These are phyloP conservation scores for Globisporangium uncinulatum DNA, from an alignment of 352 stramenopile species.

Conservation along the genomic window DNA sequence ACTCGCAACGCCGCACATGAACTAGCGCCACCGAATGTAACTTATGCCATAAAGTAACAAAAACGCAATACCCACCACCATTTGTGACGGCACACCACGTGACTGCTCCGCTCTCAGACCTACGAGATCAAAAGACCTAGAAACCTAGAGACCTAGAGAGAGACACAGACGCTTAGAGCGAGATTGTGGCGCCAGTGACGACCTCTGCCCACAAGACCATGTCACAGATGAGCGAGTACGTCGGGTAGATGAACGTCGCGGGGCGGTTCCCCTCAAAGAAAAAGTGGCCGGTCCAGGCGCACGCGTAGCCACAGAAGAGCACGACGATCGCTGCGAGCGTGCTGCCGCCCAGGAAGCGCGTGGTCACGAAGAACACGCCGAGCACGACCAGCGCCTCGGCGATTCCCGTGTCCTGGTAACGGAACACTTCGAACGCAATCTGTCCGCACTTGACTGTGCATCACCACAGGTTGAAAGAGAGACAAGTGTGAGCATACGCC, in stretches of 20 bases:
- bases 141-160: background rate
- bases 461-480: background rate
- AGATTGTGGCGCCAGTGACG: conserved; percentile 29
- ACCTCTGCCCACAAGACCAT: conserved; percentile 48
- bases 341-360: conserved; percentile 29
- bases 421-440: conserved; percentile 33
- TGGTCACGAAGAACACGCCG: conserved; percentile 23
- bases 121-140: background rate
- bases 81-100: background rate
- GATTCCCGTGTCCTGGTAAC: conserved; percentile 31
- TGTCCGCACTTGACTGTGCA: conserved; percentile 26
- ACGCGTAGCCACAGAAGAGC: conserved; percentile 42
- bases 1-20: background rate
- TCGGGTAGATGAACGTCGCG: conserved; percentile 67
- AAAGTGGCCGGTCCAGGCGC: conserved; percentile 62
- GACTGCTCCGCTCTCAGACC: background rate
- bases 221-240: conserved; percentile 56
- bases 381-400: conserved; percentile 24
- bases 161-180: conserved; percentile 13
- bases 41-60: background rate
- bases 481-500: background rate
- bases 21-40: background rate
- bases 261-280: conserved; percentile 56
- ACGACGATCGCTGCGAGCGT: conserved; percentile 11
- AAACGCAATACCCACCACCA: background rate